A percentile compares a stretch with the other conserved stretches of the same genome.
These are phyloP conservation scores for Boletus reticuloceps DNA, from an alignment of 768 basidiomycete species.

Conservation along the genomic window DNA sequence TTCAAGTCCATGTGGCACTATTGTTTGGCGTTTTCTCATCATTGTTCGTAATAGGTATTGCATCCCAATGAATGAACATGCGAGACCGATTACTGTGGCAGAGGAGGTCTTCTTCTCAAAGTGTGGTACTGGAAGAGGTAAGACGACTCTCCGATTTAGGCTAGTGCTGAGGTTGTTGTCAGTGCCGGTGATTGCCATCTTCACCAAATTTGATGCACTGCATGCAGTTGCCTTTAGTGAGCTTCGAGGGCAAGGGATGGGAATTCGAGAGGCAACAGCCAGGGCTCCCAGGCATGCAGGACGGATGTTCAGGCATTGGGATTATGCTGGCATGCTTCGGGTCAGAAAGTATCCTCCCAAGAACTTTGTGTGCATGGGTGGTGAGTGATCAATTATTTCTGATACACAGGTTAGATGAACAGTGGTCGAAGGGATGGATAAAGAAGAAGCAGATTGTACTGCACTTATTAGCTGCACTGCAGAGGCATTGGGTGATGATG, in stretches of 20 bases:
- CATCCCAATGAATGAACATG: constrained; percentile 26
- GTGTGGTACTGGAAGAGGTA: constrained; percentile 11
- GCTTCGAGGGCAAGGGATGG: constrained; percentile 8
- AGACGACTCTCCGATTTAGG: neutral
- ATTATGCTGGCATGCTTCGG: neutral
- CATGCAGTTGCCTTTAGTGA: constrained; percentile 17
- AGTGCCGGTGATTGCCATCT: constrained; percentile 40
- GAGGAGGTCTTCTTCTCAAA: constrained; percentile 29
- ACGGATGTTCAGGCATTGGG: neutral
- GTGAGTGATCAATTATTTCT: neutral
- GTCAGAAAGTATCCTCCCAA: neutral
- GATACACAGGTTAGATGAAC: neutral
- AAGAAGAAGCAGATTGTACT: too few relatives aligned
- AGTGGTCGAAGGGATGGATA: neutral
- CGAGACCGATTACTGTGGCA: constrained; percentile 29
- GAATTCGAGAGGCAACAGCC: neutral
- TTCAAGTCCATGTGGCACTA: neutral
- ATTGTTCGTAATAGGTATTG: constrained; percentile 35
- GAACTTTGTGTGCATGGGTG: neutral
- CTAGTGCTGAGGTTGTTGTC: neutral
- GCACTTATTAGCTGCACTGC: too few relatives aligned
- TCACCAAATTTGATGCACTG: constrained; percentile 38
- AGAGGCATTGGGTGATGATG: too few relatives aligned
- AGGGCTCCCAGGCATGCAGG: constrained; percentile 15
- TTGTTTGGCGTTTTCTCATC: constrained; percentile 3